Conservation (phyloP, 768 basidiomycete genomes). For the Macrolepiota fuliginosa region DNA sequence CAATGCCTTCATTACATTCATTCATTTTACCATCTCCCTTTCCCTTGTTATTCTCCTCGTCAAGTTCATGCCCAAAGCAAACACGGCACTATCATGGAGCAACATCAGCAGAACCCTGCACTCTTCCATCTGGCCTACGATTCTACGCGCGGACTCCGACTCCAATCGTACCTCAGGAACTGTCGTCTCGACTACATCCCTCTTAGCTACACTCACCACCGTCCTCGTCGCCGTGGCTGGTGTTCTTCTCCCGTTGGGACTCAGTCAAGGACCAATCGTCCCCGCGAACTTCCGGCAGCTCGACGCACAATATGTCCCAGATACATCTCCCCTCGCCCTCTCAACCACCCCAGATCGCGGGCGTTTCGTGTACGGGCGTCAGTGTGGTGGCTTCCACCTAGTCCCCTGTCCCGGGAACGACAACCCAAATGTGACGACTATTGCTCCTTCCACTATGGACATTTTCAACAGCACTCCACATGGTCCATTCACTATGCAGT, state of each 20-base stretch:
- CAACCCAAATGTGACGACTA: conserved; percentile 5
- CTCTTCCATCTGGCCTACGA: conserved; percentile 19
- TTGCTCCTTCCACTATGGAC: neutral
- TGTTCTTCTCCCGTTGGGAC: neutral
- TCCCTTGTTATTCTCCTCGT: conserved; percentile 18
- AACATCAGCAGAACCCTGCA: conserved; percentile 18
- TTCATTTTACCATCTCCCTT: conserved; percentile 18
- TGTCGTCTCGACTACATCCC: conserved; percentile 2
- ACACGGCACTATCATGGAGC: conserved; percentile 20
- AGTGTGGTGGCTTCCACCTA: neutral
- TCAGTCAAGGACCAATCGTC: neutral
- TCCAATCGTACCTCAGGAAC: neutral
- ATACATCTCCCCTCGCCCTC: conserved; percentile 19
- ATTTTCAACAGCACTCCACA: conserved; percentile 4
- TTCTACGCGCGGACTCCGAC: conserved; percentile 15
- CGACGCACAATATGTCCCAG: conserved; percentile 14
- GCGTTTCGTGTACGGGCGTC: conserved; percentile 11
- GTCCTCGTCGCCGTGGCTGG: neutral
- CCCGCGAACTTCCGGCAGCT: neutral
- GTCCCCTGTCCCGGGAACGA: neutral
- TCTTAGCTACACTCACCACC: neutral
- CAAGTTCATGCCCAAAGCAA: conserved; percentile 14
- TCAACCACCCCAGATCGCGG: conserved; percentile 17
- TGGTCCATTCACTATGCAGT: neutral
- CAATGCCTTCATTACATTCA: conserved; percentile 17